phyloP scores from a whole-genome alignment of 129 eudicot species.

The Chrysanthemum makinoi region DNA sequence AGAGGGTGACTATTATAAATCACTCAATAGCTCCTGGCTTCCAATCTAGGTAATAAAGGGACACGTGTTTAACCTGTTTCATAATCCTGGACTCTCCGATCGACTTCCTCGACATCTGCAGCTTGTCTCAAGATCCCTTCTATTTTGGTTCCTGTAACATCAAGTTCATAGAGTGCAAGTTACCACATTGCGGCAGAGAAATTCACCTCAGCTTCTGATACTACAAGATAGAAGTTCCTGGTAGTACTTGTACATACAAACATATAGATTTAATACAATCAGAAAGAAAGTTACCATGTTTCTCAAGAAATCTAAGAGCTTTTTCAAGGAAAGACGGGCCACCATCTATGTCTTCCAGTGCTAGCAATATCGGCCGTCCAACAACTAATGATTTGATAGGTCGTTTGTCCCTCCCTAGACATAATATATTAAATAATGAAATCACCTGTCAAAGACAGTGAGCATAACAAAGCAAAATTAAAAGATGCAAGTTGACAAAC shows the following conservation, averaged over 20 bases:
- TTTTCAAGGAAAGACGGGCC: slow-evolving; percentile 96
- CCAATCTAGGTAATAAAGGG: neutral
- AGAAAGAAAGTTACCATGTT: slow-evolving; percentile 52
- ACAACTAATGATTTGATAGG: slow-evolving; percentile 88
- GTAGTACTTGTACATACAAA: neutral
- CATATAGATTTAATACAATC: slow-evolving; percentile 1
- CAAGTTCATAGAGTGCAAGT: neutral
- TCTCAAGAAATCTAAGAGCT: slow-evolving; percentile 92
- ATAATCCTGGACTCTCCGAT: slow-evolving; percentile 83
- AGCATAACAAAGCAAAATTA: slow-evolving; percentile 6
- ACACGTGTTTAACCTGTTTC: slow-evolving; percentile 61
- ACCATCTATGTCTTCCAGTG: slow-evolving; percentile 92
- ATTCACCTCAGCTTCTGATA: neutral
- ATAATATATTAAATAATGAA: slow-evolving; percentile 5
- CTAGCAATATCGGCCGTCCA: slow-evolving; percentile 93
- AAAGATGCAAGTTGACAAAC: slow-evolving; percentile 37
- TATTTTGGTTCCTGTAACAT: slow-evolving; percentile 59
- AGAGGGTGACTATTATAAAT: neutral
- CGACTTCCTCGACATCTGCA: slow-evolving; percentile 98
- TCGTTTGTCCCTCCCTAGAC: slow-evolving; percentile 79
- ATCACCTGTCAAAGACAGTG: neutral
- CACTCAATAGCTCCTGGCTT: slow-evolving; percentile 1
- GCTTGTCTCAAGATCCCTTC: slow-evolving; percentile 93
- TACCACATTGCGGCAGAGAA: slow-evolving; percentile 1
- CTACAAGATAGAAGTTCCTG: slow-evolving; percentile 1